Evolutionary conservation across 2,329 filamentous ascomycete genomes (phyloP).

Genomic region (Myriosclerotinia curreyana): DNA sequence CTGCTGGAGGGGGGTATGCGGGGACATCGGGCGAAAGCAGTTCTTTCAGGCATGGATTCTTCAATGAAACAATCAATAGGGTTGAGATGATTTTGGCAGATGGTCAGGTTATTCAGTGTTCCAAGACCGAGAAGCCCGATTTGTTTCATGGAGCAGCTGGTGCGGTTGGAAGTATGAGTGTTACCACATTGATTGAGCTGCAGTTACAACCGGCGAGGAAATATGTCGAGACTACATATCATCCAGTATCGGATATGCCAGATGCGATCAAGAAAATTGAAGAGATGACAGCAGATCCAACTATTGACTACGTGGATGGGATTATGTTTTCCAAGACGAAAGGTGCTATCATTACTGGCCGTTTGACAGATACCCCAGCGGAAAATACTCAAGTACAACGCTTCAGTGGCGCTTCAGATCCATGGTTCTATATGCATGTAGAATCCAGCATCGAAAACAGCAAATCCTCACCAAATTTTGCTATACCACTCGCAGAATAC

Average conservation of each 20-base stretch:
- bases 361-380: conserved; percentile 44
- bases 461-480: conserved; percentile 37
- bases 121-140: conserved; percentile 47
- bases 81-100: conserved; percentile 62
- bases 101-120: conserved; percentile 52
- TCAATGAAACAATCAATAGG: conserved; percentile 59
- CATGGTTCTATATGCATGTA: conserved; percentile 65
- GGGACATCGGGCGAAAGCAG: conserved; percentile 66
- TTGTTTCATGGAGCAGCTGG: conserved; percentile 59
- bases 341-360: conserved; percentile 54
- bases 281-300: conserved; percentile 34
- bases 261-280: conserved; percentile 47
- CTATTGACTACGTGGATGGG: conserved; percentile 60
- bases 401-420: conserved; percentile 54
- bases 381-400: conserved; percentile 35
- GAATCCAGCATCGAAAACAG: conserved; percentile 39
- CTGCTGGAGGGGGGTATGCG: conserved; percentile 63
- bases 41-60: conserved; percentile 64
- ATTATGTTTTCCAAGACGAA: conserved; percentile 50
- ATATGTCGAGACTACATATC: conserved; percentile 56
- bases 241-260: conserved; percentile 43
- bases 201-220: conserved; percentile 52
- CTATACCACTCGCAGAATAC: conserved; percentile 50
- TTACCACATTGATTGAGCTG: conserved; percentile 59
- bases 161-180: conserved; percentile 58